Evolutionary conservation across 768 basidiomycete genomes (phyloP).

Genomic region (Tubosaeta sp.): DNA sequence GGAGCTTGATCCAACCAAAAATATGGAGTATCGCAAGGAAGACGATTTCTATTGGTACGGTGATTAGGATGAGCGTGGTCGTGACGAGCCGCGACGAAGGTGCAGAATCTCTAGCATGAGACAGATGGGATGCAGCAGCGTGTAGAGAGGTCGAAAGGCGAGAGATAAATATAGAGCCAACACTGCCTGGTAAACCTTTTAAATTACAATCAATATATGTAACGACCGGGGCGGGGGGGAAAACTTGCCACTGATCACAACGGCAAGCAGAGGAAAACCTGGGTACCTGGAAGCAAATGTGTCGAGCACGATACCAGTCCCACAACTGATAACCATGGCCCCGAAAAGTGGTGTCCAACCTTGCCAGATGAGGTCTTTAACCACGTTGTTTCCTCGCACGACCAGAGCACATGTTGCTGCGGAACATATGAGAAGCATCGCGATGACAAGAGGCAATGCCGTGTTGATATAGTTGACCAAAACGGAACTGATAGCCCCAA

Average conservation of each 20-base stretch:
- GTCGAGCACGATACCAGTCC: constrained; percentile 89
- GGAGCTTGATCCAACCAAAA: constrained; percentile 77
- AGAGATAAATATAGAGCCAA: constrained; percentile 89
- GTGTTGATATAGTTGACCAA: constrained; percentile 66
- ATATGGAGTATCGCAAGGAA: constrained; percentile 63
- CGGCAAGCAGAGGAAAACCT: constrained; percentile 82
- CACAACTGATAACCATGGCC: constrained; percentile 86
- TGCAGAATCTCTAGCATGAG: constrained; percentile 6
- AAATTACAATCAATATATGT: background rate
- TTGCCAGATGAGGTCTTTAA: constrained; percentile 66
- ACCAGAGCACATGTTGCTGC: constrained; percentile 49
- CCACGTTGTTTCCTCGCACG: constrained; percentile 63
- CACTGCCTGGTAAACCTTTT: constrained; percentile 78
- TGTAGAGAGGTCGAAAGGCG: constrained; percentile 89
- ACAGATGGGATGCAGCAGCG: constrained; percentile 24
- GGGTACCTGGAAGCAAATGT: constrained; percentile 82
- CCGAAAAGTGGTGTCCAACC: constrained; percentile 90
- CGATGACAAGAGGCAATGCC: constrained; percentile 53
- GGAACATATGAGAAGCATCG: constrained; percentile 46
- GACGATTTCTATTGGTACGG: constrained; percentile 73
- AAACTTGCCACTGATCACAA: constrained; percentile 77
- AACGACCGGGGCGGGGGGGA: background rate
- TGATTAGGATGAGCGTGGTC: constrained; percentile 66
- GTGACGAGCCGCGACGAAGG: constrained; percentile 53
- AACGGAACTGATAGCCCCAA: constrained; percentile 70